Base-by-base conservation (phyloP, 2,329 filamentous ascomycete species). In the Corynespora cassiicola region DNA sequence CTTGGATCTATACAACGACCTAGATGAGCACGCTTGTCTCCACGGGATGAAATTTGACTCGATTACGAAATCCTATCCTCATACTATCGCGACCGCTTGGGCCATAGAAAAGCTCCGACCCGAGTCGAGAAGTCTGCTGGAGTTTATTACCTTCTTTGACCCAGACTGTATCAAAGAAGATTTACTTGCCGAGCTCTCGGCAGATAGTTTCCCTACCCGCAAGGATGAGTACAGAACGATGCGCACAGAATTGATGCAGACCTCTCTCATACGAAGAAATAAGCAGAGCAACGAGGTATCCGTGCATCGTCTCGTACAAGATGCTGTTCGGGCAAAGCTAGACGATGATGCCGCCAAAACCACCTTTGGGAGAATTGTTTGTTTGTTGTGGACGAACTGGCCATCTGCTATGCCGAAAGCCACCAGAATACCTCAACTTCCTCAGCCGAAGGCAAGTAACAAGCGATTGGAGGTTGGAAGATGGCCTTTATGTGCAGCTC, bases 391-490 rank as follows among this genome's bases (percentile, higher is more conserved):
- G 35, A 31, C 35, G 12, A 18, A 34, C 14, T 43, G 40, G 40
- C 40, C 40, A 39, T 42, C 35, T 17, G 40, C 33, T 32, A 42
- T 42, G 39, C 34, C 39, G 10, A 41, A 41, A 27, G 33, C 39
- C 31, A 27, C 33, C 16, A 36, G 28, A 26, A 22, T 20, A 17
- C 32, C 39, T 26, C 16, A 37, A 37, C 28, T 36, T 8, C 31
- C 31, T 25, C 38, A 41, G 38, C 38, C 38, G 18, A 41, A 37
- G 33, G 20, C 28, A 33, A 32, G 27, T 32, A 22, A 18, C 21
- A 23, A 29, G 16, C 24, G 27, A 25, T 21, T 30, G 7, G 14
- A 34, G 24, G 26, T 39, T 20, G 35, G 27, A 12, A 31, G 36
- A 15, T 40, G 36, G 36, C 31, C 26, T 15, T 14, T 17, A 26